These are phyloP conservation scores for Apiotrichum porosum DNA, from an alignment of 1,284 basidiomycete species.

Conservation along the genomic window DNA sequence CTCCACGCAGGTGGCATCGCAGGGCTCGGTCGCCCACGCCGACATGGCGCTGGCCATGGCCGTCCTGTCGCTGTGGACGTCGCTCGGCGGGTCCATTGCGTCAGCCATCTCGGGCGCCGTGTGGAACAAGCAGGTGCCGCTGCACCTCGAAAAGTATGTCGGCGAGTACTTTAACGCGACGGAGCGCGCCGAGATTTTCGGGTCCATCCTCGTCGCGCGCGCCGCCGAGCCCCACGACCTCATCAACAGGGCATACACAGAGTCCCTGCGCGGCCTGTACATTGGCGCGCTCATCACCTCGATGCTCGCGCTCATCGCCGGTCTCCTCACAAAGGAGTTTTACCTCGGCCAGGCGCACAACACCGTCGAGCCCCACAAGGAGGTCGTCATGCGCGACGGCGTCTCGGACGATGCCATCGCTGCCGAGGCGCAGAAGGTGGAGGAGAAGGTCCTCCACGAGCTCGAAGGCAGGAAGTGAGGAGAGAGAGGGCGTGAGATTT, in stretches of 20 bases:
- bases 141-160: slow-evolving; percentile 25
- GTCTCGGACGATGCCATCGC: slow-evolving; percentile 8
- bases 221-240: slow-evolving; percentile 24
- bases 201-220: slow-evolving; percentile 27
- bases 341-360: slow-evolving; percentile 34
- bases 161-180: slow-evolving; percentile 25
- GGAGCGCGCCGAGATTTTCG: slow-evolving; percentile 30
- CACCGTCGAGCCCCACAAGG: slow-evolving; percentile 26
- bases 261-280: slow-evolving; percentile 21
- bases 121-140: slow-evolving; percentile 25
- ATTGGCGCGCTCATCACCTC: slow-evolving; percentile 27
- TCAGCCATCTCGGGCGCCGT: slow-evolving; percentile 1
- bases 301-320: slow-evolving; percentile 25
- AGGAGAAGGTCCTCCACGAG: slow-evolving; percentile 6
- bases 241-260: slow-evolving; percentile 32
- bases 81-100: slow-evolving; percentile 6
- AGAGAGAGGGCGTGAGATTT: too few species aligned
- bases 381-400: slow-evolving; percentile 23
- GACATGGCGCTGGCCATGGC: slow-evolving; percentile 6
- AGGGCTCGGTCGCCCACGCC: slow-evolving; percentile 7
- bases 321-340: slow-evolving; percentile 26
- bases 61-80: slow-evolving; percentile 7
- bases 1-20: slow-evolving; percentile 31
- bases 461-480: too few species aligned
- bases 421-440: slow-evolving; percentile 3